Base-by-base conservation (phyloP, 163 green algal species). In the Chloromonas sp. region DNA sequence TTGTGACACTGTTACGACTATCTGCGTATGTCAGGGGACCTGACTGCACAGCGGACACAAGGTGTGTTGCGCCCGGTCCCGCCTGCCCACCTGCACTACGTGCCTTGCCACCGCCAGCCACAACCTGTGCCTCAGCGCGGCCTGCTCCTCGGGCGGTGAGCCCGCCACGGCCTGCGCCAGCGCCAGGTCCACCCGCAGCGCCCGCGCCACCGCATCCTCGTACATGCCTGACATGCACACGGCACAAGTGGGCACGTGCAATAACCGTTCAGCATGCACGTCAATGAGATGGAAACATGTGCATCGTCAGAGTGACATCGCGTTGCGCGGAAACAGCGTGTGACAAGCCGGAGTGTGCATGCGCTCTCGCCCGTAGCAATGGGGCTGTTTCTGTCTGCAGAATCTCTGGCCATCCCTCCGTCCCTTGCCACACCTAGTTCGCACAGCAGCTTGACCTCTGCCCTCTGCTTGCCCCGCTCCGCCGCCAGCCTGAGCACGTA, bases 141-240 rank as follows among this genome's bases (percentile, higher is more conserved):
- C 89, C 71, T 97, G 92, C 3, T 95, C 92, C 60, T 89, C 85
- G 14, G 93, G 87, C 3, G 90, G 89, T 66, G 87, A 88, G 11
- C 89, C 87, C 0, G 96, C 96, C 60, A 98, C 92, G 14, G 84
- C 74, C 83, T 94, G 94, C 0, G 96, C 96, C 70, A 98, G 87
- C 1, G 89, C 87, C 66, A 94, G 81, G 81, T 98, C 95, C 78
- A 89, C 85, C 0, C 36, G 83, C 81, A 99, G 91, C 3, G 96
- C 96, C 14, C 95, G 83, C 0, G 82, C 71, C 60, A 99, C 95
- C 0, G 96, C 96, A 79, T 99, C 96, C 70, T 96, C 90, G 76
- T 93, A 95, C 91, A 98, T 91, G 11, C 90, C 85, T 90, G 85
- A 57, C 14, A 14, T 36, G 15, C n/a, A 8, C 36, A 36, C 36